These are phyloP conservation scores for Scleromitrula shiraiana DNA, from an alignment of 2,329 filamentous ascomycete genomes.

Conservation along the genomic window DNA sequence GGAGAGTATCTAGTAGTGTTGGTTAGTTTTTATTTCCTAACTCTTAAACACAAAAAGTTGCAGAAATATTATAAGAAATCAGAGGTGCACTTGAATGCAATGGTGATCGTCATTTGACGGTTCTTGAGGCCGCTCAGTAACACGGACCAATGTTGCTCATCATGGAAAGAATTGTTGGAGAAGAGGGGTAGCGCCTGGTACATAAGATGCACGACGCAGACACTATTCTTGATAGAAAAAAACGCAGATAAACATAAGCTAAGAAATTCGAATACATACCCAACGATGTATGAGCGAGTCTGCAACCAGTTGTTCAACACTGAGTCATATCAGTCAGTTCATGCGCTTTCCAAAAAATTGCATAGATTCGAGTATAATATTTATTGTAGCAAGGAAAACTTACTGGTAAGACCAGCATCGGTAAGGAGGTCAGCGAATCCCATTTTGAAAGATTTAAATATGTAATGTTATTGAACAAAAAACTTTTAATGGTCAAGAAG, in stretches of 20 bases:
- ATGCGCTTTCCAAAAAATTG: conserved; percentile 12
- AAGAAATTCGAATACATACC: conserved; percentile 50
- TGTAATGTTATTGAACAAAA: conserved; percentile 8
- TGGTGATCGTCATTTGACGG: conserved; percentile 72
- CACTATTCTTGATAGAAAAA: conserved; percentile 12
- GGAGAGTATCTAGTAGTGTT: conserved; percentile 42
- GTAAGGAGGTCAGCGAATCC: conserved; percentile 62
- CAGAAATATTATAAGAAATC: conserved; percentile 36
- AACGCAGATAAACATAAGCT: conserved; percentile 14
- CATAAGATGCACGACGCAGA: conserved; percentile 15
- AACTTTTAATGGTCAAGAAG: too few relatives aligned
- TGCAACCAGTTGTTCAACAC: conserved; percentile 66
- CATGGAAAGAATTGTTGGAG: conserved; percentile 38
- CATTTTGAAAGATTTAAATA: conserved; percentile 37
- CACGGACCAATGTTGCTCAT: conserved; percentile 93
- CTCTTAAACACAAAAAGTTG: conserved; percentile 12
- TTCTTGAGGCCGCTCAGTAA: conserved; percentile 94
- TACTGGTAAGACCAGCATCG: conserved; percentile 55
- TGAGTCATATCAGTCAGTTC: conserved; percentile 35
- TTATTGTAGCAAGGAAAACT: conserved; percentile 23
- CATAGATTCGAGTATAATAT: background rate
- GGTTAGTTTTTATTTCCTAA: conserved; percentile 13
- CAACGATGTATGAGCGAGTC: conserved; percentile 73
- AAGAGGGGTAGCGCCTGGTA: conserved; percentile 14
- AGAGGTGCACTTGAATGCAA: conserved; percentile 71